These are phyloP conservation scores for Verticillium longisporum DNA, from an alignment of 2,329 filamentous ascomycete species.

Conservation along the genomic window DNA sequence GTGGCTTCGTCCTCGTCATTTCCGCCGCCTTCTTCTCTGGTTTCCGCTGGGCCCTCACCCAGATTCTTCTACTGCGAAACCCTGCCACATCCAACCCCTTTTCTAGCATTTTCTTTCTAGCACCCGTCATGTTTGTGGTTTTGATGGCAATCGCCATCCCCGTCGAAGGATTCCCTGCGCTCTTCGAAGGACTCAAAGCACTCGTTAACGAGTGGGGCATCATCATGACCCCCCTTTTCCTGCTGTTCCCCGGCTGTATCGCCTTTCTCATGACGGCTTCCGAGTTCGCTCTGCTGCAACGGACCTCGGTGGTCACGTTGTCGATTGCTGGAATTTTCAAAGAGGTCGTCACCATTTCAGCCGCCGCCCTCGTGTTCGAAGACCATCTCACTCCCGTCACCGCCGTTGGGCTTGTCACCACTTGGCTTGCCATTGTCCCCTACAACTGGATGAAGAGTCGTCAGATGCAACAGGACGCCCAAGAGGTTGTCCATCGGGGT, in stretches of 20 bases:
- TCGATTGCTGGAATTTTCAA: constrained; percentile 99
- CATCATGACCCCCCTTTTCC: constrained; percentile 59
- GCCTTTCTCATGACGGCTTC: constrained; percentile 96
- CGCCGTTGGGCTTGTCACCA: constrained; percentile 78
- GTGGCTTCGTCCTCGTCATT: constrained; percentile 90
- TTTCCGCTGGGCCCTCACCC: constrained; percentile 97
- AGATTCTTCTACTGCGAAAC: constrained; percentile 89
- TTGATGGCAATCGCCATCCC: constrained; percentile 76
- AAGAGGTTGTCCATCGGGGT: constrained; percentile 37
- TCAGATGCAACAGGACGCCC: constrained; percentile 78
- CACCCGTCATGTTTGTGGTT: constrained; percentile 88
- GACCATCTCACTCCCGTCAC: constrained; percentile 86
- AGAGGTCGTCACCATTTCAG: constrained; percentile 91
- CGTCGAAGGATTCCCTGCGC: constrained; percentile 69
- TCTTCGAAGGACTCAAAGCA: constrained; percentile 57
- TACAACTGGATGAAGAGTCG: constrained; percentile 95
- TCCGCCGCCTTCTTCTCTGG: constrained; percentile 90
- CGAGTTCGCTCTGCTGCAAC: constrained; percentile 90
- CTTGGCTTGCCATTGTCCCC: constrained; percentile 74
- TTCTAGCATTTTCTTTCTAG: constrained; percentile 95
- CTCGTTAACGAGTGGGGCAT: constrained; percentile 64
- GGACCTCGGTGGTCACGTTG: constrained; percentile 90
- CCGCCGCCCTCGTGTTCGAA: constrained; percentile 80
- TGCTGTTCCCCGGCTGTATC: constrained; percentile 84
- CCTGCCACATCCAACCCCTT: constrained; percentile 95